Conservation (phyloP, 371 early-diverging fungal genomes). For the Parasitella parasitica region DNA sequence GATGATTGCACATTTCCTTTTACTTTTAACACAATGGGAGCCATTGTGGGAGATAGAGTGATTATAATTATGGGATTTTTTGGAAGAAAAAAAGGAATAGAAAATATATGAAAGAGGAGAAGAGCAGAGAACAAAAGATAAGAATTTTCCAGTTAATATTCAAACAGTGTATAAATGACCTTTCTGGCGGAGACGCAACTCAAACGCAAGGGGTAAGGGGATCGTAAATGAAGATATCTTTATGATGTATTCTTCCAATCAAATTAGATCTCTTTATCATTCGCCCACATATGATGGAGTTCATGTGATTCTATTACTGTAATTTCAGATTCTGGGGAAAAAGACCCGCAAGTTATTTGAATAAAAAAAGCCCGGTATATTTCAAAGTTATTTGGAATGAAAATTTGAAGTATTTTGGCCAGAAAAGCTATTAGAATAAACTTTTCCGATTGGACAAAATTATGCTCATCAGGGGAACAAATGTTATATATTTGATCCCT, state of each 20-base stretch:
- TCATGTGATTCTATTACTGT: not conserved
- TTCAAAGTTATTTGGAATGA: too few species aligned
- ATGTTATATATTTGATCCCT: too few species aligned
- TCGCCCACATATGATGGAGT: not conserved
- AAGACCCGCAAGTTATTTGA: too few species aligned
- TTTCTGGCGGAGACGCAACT: conserved; percentile 16
- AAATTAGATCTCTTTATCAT: not conserved
- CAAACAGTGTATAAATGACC: not conserved
- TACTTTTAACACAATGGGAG: conserved; percentile 72
- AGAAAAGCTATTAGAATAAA: too few species aligned
- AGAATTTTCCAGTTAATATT: conserved; percentile 7
- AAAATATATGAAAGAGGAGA: conserved; percentile 8
- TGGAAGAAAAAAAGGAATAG: not conserved
- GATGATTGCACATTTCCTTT: conserved; percentile 70
- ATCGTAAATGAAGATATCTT: not conserved
- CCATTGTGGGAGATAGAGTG: conserved; percentile 43
- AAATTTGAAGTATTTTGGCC: too few species aligned
- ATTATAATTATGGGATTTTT: not conserved
- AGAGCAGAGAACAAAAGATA: conserved; percentile 3
- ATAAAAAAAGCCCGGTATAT: too few species aligned
- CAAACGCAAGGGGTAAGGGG: conserved; percentile 24
- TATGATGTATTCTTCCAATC: conserved; percentile 16
- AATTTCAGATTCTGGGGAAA: too few species aligned
- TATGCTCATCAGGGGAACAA: too few species aligned
- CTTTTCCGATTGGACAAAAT: too few species aligned